Percentiles rank a stretch among this genome's conserved stretches.
phyloP scores from a whole-genome alignment of 768 basidiomycete species.

The Paxillus involutus region DNA sequence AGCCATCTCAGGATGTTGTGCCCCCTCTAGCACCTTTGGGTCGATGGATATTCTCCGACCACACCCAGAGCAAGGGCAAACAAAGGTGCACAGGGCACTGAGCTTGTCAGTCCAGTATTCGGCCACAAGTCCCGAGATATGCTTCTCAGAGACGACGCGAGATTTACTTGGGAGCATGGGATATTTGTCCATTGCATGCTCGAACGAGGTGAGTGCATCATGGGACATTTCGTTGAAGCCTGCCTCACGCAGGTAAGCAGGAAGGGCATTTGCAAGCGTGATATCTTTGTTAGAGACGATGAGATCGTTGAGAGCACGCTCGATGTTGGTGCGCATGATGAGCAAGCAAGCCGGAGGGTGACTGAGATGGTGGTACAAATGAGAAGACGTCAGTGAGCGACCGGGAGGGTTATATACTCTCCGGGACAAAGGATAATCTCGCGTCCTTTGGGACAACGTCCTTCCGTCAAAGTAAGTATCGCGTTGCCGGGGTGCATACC shows the following conservation, averaged over 20 bases:
- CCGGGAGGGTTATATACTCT: background rate
- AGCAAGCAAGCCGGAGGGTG: background rate
- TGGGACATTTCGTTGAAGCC: constrained; percentile 6
- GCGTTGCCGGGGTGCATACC: background rate
- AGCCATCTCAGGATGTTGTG: background rate
- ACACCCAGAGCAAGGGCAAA: constrained; percentile 3
- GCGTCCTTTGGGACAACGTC: background rate
- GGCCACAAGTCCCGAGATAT: background rate
- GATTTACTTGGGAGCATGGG: constrained; percentile 1
- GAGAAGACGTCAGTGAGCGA: background rate
- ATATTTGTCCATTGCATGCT: constrained; percentile 18
- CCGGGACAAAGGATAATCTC: background rate
- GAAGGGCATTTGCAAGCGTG: constrained; percentile 9
- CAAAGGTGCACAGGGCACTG: background rate
- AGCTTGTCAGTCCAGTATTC: constrained; percentile 10
- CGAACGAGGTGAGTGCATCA: constrained; percentile 13
- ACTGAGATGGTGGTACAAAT: background rate
- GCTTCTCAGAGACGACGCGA: constrained; percentile 1
- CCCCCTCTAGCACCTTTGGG: background rate
- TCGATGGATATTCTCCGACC: background rate
- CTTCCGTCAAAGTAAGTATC: constrained; percentile 9
- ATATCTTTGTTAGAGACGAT: constrained; percentile 5
- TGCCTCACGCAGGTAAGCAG: constrained; percentile 8
- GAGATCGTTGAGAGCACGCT: constrained; percentile 8
- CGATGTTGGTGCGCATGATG: constrained; percentile 14